Percentiles rank a stretch among this genome's conserved stretches.
phyloP scores from a whole-genome alignment of 2,329 filamentous ascomycete species.

The Fusarium penzigii region DNA sequence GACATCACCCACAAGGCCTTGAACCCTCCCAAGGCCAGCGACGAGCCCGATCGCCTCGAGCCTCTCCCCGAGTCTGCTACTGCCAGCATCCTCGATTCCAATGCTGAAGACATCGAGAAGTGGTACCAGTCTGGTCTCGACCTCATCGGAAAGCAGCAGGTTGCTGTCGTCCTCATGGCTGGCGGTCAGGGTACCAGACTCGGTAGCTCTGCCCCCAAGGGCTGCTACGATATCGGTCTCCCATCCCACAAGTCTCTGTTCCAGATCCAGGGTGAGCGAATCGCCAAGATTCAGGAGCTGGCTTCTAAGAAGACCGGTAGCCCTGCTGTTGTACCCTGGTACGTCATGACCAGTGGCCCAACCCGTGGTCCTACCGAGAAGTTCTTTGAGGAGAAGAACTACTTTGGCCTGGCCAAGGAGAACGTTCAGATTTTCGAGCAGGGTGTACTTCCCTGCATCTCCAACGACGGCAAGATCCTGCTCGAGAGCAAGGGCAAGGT shows the following conservation, averaged over 20 bases:
- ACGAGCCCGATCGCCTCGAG: conserved; percentile 64
- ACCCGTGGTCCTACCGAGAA: conserved; percentile 89
- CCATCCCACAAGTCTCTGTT: conserved; percentile 93
- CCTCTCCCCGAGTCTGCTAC: conserved; percentile 84
- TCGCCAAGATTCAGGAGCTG: conserved; percentile 80
- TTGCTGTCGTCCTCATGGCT: conserved; percentile 92
- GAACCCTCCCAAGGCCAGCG: conserved; percentile 68
- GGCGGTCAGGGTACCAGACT: conserved; percentile 94
- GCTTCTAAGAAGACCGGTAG: conserved; percentile 67
- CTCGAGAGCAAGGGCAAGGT: conserved; percentile 88
- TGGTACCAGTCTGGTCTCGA: conserved; percentile 87
- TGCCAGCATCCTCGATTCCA: conserved; percentile 89
- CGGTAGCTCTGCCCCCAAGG: conserved; percentile 94
- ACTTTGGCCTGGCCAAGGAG: conserved; percentile 83
- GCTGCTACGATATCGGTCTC: conserved; percentile 94
- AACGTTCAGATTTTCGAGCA: conserved; percentile 96
- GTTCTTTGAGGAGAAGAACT: conserved; percentile 87
- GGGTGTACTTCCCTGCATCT: conserved; percentile 94
- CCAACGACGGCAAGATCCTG: conserved; percentile 95
- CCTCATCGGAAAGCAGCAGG: conserved; percentile 73
- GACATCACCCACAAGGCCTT: conserved; percentile 80
- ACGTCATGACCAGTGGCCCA: conserved; percentile 98
- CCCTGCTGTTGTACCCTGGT: conserved; percentile 81
- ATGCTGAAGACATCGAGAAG: conserved; percentile 71
- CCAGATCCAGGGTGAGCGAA: conserved; percentile 95